Percentiles rank a stretch among this genome's conserved stretches.
These are phyloP conservation scores for Psilocybe sp. DNA, from an alignment of 768 basidiomycete genomes.

Conservation along the genomic window DNA sequence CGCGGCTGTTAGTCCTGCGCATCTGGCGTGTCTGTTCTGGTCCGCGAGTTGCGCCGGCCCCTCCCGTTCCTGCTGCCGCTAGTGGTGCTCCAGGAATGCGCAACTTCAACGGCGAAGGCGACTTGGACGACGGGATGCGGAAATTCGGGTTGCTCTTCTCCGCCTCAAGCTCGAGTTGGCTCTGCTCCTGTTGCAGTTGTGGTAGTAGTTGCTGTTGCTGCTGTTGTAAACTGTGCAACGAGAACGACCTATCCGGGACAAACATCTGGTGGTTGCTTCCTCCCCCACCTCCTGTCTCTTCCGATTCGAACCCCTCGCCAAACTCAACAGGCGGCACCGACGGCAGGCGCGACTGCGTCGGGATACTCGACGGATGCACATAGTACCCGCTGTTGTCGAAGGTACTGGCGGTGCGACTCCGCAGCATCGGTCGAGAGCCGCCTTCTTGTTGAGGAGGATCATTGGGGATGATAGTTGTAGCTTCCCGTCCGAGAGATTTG, in stretches of 20 bases:
- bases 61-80: too few species aligned
- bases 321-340: too few species aligned
- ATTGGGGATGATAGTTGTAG: conserved; percentile 14
- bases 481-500: conserved; percentile 14
- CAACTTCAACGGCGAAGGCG: conserved; percentile 51
- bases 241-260: too few species aligned
- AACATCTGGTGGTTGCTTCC: too few species aligned
- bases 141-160: conserved; percentile 1
- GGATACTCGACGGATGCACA: too few species aligned
- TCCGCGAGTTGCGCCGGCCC: too few species aligned
- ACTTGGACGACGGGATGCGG: conserved; percentile 59
- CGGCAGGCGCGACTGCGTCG: too few species aligned
- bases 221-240: not conserved
- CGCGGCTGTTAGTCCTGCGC: conserved; percentile 15
- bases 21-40: conserved; percentile 11
- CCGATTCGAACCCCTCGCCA: too few species aligned
- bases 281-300: too few species aligned
- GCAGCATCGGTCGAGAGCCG: too few species aligned
- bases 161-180: conserved; percentile 7
- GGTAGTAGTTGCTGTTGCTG: not conserved
- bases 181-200: not conserved
- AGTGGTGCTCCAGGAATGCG: too few species aligned
- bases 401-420: not conserved
- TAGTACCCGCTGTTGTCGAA: conserved; percentile 3
- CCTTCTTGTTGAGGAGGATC: not conserved